These are phyloP conservation scores for Xenosphaeropsis pyriputrescens DNA, from an alignment of 2,329 filamentous ascomycete genomes.

Conservation along the genomic window DNA sequence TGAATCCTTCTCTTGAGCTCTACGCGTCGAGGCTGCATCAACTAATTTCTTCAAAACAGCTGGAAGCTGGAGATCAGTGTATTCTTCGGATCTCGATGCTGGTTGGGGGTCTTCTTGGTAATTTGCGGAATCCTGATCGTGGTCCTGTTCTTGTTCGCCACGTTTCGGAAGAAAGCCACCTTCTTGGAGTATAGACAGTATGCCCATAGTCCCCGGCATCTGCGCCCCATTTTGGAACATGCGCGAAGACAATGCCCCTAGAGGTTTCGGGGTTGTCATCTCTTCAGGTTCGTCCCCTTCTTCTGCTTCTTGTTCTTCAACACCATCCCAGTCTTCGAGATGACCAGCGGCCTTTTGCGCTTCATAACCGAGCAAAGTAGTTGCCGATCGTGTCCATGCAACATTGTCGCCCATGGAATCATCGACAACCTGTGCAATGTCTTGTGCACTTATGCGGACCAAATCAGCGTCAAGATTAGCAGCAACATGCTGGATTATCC, in stretches of 20 bases:
- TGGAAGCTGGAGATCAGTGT: constrained; percentile 47
- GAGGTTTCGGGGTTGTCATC: neutral
- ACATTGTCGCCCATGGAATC: constrained; percentile 52
- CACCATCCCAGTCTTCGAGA: constrained; percentile 31
- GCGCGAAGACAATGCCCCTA: too few relatives aligned
- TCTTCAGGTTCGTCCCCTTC: constrained; percentile 18
- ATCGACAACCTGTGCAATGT: constrained; percentile 54
- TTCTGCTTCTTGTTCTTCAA: constrained; percentile 26
- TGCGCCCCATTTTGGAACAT: neutral
- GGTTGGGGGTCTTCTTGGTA: constrained; percentile 5
- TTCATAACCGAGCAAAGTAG: constrained; percentile 40
- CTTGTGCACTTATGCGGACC: constrained; percentile 51
- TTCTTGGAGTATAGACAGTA: neutral
- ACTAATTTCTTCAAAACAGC: constrained; percentile 42
- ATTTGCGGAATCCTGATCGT: constrained; percentile 14
- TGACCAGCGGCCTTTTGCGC: constrained; percentile 39
- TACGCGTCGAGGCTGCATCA: constrained; percentile 25
- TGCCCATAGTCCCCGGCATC: neutral
- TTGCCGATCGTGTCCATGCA: constrained; percentile 26
- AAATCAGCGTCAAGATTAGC: constrained; percentile 48
- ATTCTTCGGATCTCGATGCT: constrained; percentile 24
- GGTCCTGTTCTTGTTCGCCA: neutral
- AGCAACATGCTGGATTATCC: constrained; percentile 49
- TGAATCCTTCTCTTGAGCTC: constrained; percentile 2
- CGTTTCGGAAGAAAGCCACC: neutral